Base-by-base conservation (phyloP, 331 rosid genomes). In the Saraca asoca region DNA sequence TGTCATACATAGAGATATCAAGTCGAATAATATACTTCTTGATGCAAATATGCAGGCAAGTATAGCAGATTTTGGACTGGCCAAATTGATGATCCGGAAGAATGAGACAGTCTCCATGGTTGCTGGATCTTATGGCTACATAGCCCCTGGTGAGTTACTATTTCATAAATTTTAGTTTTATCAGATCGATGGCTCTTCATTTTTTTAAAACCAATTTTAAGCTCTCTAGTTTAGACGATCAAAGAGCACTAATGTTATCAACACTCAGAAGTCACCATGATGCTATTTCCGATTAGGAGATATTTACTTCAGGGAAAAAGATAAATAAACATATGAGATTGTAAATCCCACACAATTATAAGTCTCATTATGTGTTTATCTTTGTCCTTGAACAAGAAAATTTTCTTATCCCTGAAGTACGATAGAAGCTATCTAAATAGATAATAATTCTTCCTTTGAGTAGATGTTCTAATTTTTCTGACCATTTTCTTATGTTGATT, bases 21-120 rank as follows among this genome's bases (percentile, higher is more conserved):
- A 94, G 80, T 86, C 92, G 7, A 94, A 90, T 15, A 90, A 94
- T 66, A 90, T 94, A 65, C 80, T 94, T 13, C 97, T 90, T 17
- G 90, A 94, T 82, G 80, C 89, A 70, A 86, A 86, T 80, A 96
- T 94, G 12, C 97, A 94, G 34, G 89, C 97, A 41, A 79, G 97
- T 73, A 86, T 90, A 14, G 97, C 98, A 9, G 97, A 94, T 82
- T 94, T 94, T 16, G 96, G 98, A 19, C 71, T 91, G 66, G 97
- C 96, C 29, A 78, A 91, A 75, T 86, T 80, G 91, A 91, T 91
- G 97, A 71, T 80, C 56, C 62, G 82, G 29, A 91, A 86, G 75
- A 87, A 86, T 33, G 96, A 91, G 71, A 91, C 97, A 1, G 87
- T 91, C 52, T 86, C 97, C 60, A 81, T 85, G 92, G 88, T 91